Conservation (phyloP, 768 basidiomycete genomes). For the Exidia glandulosa region DNA sequence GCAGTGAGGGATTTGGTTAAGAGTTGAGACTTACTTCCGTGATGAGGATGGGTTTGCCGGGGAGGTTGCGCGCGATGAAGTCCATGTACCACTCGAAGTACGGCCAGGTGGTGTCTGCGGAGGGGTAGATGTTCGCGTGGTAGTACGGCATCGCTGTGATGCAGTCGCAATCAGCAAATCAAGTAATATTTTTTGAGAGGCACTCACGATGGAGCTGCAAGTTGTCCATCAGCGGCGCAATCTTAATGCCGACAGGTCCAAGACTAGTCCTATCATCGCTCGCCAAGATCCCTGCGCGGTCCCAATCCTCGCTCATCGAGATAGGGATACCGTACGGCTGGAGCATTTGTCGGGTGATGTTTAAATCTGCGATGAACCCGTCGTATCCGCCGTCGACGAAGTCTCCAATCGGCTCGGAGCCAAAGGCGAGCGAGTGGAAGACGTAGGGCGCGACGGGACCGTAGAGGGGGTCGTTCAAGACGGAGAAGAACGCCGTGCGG, state of each 20-base stretch:
- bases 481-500: slow-evolving; percentile 3
- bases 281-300: slow-evolving; percentile 5
- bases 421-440: slow-evolving; percentile 11
- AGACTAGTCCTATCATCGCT: not conserved
- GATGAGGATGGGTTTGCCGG: slow-evolving; percentile 1
- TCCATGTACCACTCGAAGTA: slow-evolving; percentile 1
- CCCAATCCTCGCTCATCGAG: slow-evolving; percentile 12
- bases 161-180: not conserved
- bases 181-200: not conserved
- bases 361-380: slow-evolving; percentile 6
- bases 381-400: slow-evolving; percentile 5
- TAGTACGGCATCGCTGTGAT: not conserved
- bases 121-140: not conserved
- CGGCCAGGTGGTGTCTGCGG: not conserved
- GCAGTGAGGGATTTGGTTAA: not conserved
- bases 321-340: slow-evolving; percentile 6
- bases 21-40: slow-evolving; percentile 1
- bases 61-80: not conserved
- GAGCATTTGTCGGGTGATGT: slow-evolving; percentile 2
- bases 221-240: slow-evolving; percentile 7
- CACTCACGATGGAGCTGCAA: slow-evolving; percentile 8
- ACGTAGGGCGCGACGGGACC: slow-evolving; percentile 9
- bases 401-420: slow-evolving; percentile 12
- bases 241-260: not conserved
- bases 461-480: slow-evolving; percentile 4